Conservation (phyloP, 192 early-diverging fungal genomes). For the Tieghemiomyces parasiticus region DNA sequence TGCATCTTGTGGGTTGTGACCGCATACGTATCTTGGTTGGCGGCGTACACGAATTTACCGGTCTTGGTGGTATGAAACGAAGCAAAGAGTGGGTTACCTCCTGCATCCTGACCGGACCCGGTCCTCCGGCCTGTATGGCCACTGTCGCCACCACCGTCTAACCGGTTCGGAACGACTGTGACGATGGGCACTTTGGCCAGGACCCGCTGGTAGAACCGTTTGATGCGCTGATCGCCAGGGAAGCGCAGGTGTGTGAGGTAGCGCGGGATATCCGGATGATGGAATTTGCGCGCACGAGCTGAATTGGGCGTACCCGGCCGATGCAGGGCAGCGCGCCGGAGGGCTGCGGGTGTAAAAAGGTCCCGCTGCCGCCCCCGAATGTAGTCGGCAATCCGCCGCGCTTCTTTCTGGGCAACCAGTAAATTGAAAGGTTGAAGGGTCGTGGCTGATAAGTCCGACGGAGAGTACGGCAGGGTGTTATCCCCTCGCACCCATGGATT, state of each 20-base stretch:
- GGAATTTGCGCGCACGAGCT: neutral
- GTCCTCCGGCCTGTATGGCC: too few species aligned
- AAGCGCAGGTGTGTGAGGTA: neutral
- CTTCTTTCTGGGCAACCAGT: neutral
- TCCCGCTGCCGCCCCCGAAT: neutral
- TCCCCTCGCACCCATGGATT: too few species aligned
- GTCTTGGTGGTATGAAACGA: neutral
- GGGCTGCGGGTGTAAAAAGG: neutral
- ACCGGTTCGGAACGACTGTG: neutral
- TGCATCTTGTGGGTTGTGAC: neutral
- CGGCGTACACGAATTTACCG: neutral
- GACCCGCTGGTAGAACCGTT: neutral
- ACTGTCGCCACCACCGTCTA: neutral
- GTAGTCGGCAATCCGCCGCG: neutral
- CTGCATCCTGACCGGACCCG: too few species aligned
- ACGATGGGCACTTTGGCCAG: neutral
- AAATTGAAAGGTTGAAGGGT: too few species aligned
- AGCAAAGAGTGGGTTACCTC: too few species aligned
- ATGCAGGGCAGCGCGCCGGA: too few species aligned
- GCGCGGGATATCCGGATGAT: neutral
- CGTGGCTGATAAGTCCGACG: too few species aligned
- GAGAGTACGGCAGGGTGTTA: too few species aligned
- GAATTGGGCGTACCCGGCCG: too few species aligned
- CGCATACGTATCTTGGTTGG: slow-evolving; percentile 3
- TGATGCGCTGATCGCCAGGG: neutral